A percentile compares a stretch with the other conserved stretches of the same genome.
Evolutionary conservation across 768 basidiomycete species (phyloP).

Genomic region (Exidia glandulosa): DNA sequence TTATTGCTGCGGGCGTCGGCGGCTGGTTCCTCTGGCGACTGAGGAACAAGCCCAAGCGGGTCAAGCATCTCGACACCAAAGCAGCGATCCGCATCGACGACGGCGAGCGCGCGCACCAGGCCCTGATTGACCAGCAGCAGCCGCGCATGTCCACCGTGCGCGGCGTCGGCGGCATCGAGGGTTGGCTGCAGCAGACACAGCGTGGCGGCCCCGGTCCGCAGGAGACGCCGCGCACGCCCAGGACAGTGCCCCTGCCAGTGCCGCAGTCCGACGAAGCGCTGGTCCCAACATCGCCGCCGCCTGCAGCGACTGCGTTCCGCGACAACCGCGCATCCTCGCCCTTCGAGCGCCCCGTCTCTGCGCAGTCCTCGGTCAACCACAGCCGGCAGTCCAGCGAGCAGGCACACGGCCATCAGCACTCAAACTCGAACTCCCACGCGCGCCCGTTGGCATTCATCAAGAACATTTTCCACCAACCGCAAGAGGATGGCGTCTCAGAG

Average conservation of each 20-base stretch:
- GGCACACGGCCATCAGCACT: not conserved
- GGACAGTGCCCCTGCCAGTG: not conserved
- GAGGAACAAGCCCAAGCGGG: not conserved
- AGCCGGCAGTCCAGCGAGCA: not conserved
- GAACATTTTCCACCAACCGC: not conserved
- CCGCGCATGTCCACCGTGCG: not conserved
- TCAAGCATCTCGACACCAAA: not conserved
- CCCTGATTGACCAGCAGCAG: not conserved
- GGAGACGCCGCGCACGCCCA: not conserved
- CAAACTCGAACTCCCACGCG: not conserved
- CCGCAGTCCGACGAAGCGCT: not conserved
- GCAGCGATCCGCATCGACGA: not conserved
- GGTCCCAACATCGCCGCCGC: not conserved
- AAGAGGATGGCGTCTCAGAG: not conserved
- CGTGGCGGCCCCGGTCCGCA: not conserved
- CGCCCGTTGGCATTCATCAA: not conserved
- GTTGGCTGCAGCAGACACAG: not conserved
- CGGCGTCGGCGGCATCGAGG: not conserved
- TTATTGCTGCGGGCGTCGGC: not conserved
- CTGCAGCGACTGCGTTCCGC: not conserved
- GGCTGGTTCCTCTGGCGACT: not conserved
- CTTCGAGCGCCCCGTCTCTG: not conserved
- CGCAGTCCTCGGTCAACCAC: not conserved
- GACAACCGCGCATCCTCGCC: not conserved
- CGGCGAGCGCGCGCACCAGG: not conserved